Base-by-base conservation (phyloP, 139 green algal species). In the Chlamydomonas incerta region DNA sequence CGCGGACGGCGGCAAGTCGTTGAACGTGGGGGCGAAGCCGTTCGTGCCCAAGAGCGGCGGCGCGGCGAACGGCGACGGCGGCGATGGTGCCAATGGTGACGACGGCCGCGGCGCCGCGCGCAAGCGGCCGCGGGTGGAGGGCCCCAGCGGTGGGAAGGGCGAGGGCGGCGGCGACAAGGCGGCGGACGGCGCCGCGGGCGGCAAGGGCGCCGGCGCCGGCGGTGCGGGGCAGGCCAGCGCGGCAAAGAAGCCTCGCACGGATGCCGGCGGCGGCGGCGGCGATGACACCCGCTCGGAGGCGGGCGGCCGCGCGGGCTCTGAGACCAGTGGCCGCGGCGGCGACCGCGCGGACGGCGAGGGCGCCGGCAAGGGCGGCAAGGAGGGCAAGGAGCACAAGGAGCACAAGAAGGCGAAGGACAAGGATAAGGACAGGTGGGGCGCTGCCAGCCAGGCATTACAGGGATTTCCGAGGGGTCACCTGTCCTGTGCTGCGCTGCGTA, bases 401-500 rank as follows among this genome's bases (percentile, higher is more conserved):
- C 66, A 85, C 80, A 85, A 85, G 67, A 52, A 52, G 21, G 55
- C 46, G 3, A 76, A 77, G 34, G 80, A 85, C 80, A 85, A 62
- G 34, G 80, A 85, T 29, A 85, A 85, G 80, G 80, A 85, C 80
- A 85, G 62, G 77, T 83, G 66, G 28, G 80, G 33, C 1, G 46
- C 2, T n/a, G n/a, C n/a, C n/a, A n/a, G n/a, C n/a, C n/a, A n/a
- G n/a, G n/a, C n/a, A n/a, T n/a, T n/a, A n/a, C n/a, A n/a, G n/a
- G n/a, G n/a, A n/a, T n/a, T n/a, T n/a, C n/a, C n/a, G n/a, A n/a
- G n/a, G n/a, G n/a, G n/a, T n/a, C n/a, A n/a, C n/a, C n/a, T n/a
- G n/a, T n/a, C n/a, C n/a, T n/a, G n/a, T n/a, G n/a, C n/a, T n/a
- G n/a, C n/a, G n/a, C n/a, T n/a, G n/a, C n/a, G n/a, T n/a, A n/a